phyloP scores from a whole-genome alignment of 1,284 basidiomycete species.

The Rhodotorula sp. region DNA sequence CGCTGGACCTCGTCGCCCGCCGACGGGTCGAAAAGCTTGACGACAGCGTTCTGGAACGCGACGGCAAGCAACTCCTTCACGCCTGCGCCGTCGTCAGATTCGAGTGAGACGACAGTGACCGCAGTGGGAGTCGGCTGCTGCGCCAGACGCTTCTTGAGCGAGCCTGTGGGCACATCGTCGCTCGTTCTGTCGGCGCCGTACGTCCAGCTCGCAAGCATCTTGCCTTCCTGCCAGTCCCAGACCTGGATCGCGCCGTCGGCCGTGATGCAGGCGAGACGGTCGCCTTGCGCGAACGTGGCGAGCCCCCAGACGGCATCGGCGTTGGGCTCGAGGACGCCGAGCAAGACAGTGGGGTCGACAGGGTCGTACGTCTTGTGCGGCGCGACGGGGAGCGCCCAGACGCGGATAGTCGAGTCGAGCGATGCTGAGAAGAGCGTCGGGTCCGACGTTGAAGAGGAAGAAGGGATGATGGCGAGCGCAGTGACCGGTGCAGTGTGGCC shows the following conservation, averaged over 20 bases:
- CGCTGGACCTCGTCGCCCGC: conserved; percentile 74
- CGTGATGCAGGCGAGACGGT: conserved; percentile 78
- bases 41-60: conserved; percentile 83
- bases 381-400: conserved; percentile 77
- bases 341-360: conserved; percentile 73
- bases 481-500: conserved; percentile 94
- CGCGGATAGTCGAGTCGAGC: conserved; percentile 85
- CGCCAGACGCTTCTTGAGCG: conserved; percentile 52
- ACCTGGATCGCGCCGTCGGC: conserved; percentile 91
- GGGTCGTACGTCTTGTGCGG: conserved; percentile 71
- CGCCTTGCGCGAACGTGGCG: conserved; percentile 56
- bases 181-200: conserved; percentile 47
- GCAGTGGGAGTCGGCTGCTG: conserved; percentile 64
- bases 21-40: conserved; percentile 88
- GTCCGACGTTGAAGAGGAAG: conserved; percentile 54
- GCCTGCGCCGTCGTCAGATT: neutral
- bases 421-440: conserved; percentile 78
- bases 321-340: conserved; percentile 83
- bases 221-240: conserved; percentile 71
- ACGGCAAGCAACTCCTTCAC: conserved; percentile 59
- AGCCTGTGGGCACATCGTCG: neutral
- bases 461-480: conserved; percentile 75
- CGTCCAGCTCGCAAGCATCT: conserved; percentile 63
- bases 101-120: conserved; percentile 63
- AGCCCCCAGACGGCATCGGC: conserved; percentile 96